These are phyloP conservation scores for Pisolithus thermaeus DNA, from an alignment of 1,284 basidiomycete species.

Conservation along the genomic window DNA sequence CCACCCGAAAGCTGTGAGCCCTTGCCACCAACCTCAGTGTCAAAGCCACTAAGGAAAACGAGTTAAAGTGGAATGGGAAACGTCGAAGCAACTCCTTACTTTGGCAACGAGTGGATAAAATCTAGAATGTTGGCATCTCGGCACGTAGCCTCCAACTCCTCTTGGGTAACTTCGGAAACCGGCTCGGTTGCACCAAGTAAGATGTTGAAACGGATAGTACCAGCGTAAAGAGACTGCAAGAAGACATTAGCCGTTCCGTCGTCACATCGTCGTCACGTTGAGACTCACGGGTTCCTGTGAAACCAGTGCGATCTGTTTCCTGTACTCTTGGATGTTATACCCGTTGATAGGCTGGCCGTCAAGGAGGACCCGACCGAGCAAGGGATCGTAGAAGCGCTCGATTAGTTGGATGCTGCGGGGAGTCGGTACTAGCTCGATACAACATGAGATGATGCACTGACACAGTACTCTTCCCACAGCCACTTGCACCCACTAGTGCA, in stretches of 20 bases:
- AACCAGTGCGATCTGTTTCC: slow-evolving; percentile 82
- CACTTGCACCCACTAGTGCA: slow-evolving; percentile 87
- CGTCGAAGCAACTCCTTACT: slow-evolving; percentile 41
- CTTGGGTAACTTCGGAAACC: slow-evolving; percentile 75
- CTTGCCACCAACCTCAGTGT: slow-evolving; percentile 86
- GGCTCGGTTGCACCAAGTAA: slow-evolving; percentile 84
- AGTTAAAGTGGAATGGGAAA: slow-evolving; percentile 8
- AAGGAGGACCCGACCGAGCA: slow-evolving; percentile 68
- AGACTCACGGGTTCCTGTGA: slow-evolving; percentile 75
- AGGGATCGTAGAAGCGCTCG: slow-evolving; percentile 85
- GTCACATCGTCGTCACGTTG: background rate
- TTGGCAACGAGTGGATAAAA: slow-evolving; percentile 83
- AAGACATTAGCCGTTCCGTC: background rate
- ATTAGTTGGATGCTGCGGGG: slow-evolving; percentile 23
- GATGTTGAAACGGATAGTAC: slow-evolving; percentile 85
- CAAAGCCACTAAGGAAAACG: slow-evolving; percentile 47
- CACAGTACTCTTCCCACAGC: slow-evolving; percentile 86
- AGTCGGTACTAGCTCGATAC: slow-evolving; percentile 25
- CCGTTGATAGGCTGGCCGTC: slow-evolving; percentile 79
- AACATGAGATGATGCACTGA: slow-evolving; percentile 70
- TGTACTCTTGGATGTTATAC: slow-evolving; percentile 79
- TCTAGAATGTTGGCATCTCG: slow-evolving; percentile 87
- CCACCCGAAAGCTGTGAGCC: slow-evolving; percentile 92
- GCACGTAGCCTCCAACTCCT: slow-evolving; percentile 84
- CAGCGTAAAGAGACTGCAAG: slow-evolving; percentile 73